Conservation (phyloP, 495 filamentous ascomycete species). For the Diplogelasinospora grovesii region DNA sequence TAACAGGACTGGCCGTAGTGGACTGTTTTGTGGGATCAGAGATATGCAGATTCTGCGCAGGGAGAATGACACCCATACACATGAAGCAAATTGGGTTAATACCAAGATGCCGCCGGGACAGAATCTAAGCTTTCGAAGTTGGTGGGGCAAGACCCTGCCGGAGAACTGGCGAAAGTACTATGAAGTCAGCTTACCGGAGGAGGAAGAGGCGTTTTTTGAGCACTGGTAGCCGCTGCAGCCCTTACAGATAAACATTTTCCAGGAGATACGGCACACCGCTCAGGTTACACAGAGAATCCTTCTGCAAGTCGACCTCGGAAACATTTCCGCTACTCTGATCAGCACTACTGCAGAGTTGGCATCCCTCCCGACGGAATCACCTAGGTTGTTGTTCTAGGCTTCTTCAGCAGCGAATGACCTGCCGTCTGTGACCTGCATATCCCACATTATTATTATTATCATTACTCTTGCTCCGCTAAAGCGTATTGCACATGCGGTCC, state of each 20-base stretch:
- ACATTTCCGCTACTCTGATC: no score
- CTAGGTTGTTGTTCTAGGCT: no score
- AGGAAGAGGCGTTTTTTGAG: conserved; percentile 7
- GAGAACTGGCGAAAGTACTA: conserved; percentile 3
- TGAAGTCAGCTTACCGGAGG: background rate
- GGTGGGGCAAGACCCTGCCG: conserved; percentile 4
- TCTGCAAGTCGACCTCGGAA: no score
- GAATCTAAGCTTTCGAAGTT: conserved; percentile 15
- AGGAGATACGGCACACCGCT: background rate
- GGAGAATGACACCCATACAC: no score
- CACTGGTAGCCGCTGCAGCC: no score
- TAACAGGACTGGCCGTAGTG: conserved; percentile 18
- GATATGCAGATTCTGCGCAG: conserved; percentile 23
- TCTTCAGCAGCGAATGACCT: no score
- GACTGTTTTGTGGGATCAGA: conserved; percentile 29
- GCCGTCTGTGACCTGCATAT: no score
- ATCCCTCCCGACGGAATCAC: no score
- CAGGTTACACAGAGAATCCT: background rate
- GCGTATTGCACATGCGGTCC: no score
- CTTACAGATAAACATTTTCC: background rate
- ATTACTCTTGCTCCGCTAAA: no score
- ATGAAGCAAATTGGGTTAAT: conserved; percentile 28
- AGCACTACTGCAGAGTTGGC: no score
- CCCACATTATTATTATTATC: no score
- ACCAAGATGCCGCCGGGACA: conserved; percentile 24